phyloP scores from a whole-genome alignment of 805 yeast species.

The Myxozyma monticola region DNA sequence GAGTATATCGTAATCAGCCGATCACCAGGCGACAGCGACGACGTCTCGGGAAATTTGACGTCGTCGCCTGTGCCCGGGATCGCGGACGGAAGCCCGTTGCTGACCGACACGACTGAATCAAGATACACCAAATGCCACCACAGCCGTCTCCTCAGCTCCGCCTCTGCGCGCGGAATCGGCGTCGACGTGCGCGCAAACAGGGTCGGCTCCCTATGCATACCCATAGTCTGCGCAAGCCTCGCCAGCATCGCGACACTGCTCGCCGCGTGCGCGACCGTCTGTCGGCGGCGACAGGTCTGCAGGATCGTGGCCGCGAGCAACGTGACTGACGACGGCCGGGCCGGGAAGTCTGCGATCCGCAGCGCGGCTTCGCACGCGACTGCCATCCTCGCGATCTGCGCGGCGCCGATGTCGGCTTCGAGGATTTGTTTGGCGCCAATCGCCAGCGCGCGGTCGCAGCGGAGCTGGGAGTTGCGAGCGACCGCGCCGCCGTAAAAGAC shows the following conservation, averaged over 20 bases:
- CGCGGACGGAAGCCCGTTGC: slow-evolving; percentile 21
- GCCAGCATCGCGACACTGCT: slow-evolving; percentile 9
- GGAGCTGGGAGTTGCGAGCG: too few relatives aligned
- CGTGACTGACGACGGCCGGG: slow-evolving; percentile 9
- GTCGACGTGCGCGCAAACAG: not conserved
- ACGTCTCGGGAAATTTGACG: slow-evolving; percentile 1
- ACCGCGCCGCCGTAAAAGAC: slow-evolving; percentile 13
- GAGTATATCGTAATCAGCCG: not conserved
- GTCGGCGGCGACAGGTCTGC: slow-evolving; percentile 11
- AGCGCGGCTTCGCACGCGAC: slow-evolving; percentile 5
- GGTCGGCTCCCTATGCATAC: slow-evolving; percentile 22
- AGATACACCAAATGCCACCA: slow-evolving; percentile 23
- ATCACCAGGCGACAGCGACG: not conserved
- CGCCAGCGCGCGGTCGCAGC: too few relatives aligned
- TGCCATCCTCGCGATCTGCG: not conserved
- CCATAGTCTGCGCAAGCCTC: slow-evolving; percentile 22
- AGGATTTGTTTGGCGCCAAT: too few relatives aligned
- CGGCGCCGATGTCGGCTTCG: slow-evolving; percentile 1
- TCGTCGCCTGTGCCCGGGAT: slow-evolving; percentile 6
- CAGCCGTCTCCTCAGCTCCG: slow-evolving; percentile 9
- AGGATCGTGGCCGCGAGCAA: slow-evolving; percentile 18
- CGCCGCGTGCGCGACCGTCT: slow-evolving; percentile 7
- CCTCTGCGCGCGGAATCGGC: not conserved
- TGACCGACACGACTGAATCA: slow-evolving; percentile 14
- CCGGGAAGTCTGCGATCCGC: slow-evolving; percentile 6